These are phyloP conservation scores for Teunomyces barrocoloradensis DNA, from an alignment of 805 yeast species.

Conservation along the genomic window DNA sequence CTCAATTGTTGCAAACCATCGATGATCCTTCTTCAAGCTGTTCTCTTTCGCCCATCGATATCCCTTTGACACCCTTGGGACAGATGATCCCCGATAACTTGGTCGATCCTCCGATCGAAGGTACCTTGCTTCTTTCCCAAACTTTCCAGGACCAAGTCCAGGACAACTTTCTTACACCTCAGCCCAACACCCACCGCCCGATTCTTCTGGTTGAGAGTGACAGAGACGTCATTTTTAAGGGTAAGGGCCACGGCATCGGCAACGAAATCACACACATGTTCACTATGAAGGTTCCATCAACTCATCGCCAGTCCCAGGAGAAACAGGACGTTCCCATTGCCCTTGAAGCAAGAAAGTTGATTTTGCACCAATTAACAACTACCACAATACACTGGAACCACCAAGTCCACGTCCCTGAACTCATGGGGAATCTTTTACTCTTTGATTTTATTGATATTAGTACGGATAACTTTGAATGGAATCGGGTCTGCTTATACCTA, in stretches of 20 bases:
- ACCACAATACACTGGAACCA: constrained; percentile 7
- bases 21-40: background rate
- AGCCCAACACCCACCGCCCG: background rate
- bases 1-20: background rate
- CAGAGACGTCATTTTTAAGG: background rate
- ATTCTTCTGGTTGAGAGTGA: background rate
- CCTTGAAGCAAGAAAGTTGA: background rate
- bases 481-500: constrained; percentile 28
- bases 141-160: background rate
- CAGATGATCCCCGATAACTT: constrained; percentile 13
- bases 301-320: constrained; percentile 1
- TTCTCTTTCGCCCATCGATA: background rate
- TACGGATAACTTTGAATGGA: constrained; percentile 44
- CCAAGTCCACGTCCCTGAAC: background rate
- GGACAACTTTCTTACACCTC: background rate
- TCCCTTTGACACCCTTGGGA: constrained; percentile 12
- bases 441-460: constrained; percentile 46
- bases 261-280: constrained; percentile 17
- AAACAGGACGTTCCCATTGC: background rate
- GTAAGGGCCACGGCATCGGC: constrained; percentile 2
- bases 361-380: background rate
- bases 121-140: background rate
- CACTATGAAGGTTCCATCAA: constrained; percentile 20
- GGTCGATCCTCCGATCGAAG: constrained; percentile 6
- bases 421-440: constrained; percentile 27